Evolutionary conservation across 2,329 filamentous ascomycete genomes (phyloP).

Genomic region (Ophiocordyceps camponoti-saundersi): DNA sequence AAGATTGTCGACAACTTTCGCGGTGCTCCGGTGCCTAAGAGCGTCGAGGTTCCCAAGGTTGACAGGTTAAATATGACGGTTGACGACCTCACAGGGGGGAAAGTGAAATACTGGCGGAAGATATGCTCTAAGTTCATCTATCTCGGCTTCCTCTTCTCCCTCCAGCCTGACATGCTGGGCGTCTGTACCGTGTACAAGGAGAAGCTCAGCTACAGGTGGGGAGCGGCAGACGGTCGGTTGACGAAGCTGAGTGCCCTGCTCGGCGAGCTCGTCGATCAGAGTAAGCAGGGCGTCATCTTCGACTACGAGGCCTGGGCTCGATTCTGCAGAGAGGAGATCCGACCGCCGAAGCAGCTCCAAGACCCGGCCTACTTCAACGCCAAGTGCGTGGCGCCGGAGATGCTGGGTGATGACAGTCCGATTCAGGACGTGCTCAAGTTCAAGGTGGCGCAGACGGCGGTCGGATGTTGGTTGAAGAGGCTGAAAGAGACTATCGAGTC

Average conservation of each 20-base stretch:
- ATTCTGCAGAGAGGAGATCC: constrained; percentile 1
- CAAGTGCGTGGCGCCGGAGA: constrained; percentile 11
- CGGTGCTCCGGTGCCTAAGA: constrained; percentile 28
- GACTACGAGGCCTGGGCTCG: constrained; percentile 19
- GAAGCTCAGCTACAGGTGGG: constrained; percentile 39
- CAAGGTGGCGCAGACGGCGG: constrained; percentile 24
- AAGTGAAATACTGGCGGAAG: constrained; percentile 11
- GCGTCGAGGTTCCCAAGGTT: constrained; percentile 30
- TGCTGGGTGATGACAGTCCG: constrained; percentile 21
- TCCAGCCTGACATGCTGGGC: constrained; percentile 41
- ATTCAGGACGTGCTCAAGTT: constrained; percentile 48
- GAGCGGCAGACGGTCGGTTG: constrained; percentile 24
- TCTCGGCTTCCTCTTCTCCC: constrained; percentile 39
- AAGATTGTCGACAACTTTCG: constrained; percentile 47
- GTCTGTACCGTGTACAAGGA: constrained; percentile 48
- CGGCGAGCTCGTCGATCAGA: constrained; percentile 37
- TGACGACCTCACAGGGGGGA: constrained; percentile 18
- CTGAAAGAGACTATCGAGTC: constrained; percentile 12
- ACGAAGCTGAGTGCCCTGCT: constrained; percentile 35
- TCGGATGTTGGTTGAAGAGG: constrained; percentile 17
- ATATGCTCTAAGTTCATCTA: constrained; percentile 28
- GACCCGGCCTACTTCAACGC: constrained; percentile 26
- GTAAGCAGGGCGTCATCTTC: constrained; percentile 38
- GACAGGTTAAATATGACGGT: constrained; percentile 29
- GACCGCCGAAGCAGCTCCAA: constrained; percentile 5